These are phyloP conservation scores for Solanum chacoense DNA, from an alignment of 305 asterid genomes.

Conservation along the genomic window DNA sequence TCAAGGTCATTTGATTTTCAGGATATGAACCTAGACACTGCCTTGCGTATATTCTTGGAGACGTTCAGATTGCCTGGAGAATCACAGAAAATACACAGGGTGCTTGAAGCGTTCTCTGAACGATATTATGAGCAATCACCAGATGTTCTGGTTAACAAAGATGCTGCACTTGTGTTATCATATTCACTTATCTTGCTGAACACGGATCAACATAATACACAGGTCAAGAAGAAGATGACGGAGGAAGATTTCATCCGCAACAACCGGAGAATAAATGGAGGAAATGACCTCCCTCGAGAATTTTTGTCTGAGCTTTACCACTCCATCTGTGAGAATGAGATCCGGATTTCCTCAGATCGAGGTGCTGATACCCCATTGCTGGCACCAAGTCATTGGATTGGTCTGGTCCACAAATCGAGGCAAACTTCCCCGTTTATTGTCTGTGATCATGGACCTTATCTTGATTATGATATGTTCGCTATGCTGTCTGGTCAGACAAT, in stretches of 20 bases:
- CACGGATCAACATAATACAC: conserved; percentile 89
- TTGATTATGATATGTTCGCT: conserved; percentile 74
- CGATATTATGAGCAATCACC: conserved; percentile 76
- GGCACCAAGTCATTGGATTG: conserved; percentile 81
- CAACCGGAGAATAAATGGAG: conserved; percentile 83
- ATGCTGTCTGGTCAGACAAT: conserved; percentile 74
- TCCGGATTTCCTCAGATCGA: conserved; percentile 75
- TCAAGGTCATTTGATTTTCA: conserved; percentile 71
- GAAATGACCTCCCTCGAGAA: conserved; percentile 88
- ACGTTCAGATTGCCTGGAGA: conserved; percentile 93
- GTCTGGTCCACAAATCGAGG: conserved; percentile 63
- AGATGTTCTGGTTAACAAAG: conserved; percentile 69
- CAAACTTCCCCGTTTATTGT: conserved; percentile 56
- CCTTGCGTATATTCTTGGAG: conserved; percentile 79
- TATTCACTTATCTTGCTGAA: conserved; percentile 87
- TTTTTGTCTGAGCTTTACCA: conserved; percentile 73
- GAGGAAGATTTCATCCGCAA: conserved; percentile 92
- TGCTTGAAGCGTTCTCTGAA: conserved; percentile 88
- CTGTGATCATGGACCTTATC: conserved; percentile 46
- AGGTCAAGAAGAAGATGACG: conserved; percentile 95
- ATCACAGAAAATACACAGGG: conserved; percentile 94
- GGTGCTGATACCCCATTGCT: conserved; percentile 36
- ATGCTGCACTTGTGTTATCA: conserved; percentile 79
- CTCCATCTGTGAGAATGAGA: conserved; percentile 81
- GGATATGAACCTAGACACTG: conserved; percentile 71